phyloP scores from a whole-genome alignment of 768 basidiomycete genomes.

The Grammothele lineata region DNA sequence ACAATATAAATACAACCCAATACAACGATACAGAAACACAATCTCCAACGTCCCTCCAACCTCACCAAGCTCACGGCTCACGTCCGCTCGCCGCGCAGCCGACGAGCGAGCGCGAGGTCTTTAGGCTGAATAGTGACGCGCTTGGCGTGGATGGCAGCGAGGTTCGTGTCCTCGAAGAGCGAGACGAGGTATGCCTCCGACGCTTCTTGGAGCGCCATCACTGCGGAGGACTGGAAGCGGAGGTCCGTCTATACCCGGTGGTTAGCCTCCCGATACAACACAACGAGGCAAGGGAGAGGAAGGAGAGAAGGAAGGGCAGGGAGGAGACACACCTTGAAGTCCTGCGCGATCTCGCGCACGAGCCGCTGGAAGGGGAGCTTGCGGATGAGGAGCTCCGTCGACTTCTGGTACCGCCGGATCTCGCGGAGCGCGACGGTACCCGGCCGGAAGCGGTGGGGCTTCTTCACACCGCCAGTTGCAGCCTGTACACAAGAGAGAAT shows the following conservation, averaged over 20 bases:
- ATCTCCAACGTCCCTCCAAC: no score
- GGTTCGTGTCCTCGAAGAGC: conserved; percentile 44
- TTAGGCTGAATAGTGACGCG: conserved; percentile 54
- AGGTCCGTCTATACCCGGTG: conserved; percentile 40
- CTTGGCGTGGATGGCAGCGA: conserved; percentile 52
- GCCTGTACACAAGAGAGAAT: conserved; percentile 17
- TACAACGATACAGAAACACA: conserved; percentile 14
- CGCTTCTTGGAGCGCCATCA: conserved; percentile 59
- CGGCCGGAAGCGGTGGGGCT: conserved; percentile 39
- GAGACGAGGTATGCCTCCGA: conserved; percentile 44
- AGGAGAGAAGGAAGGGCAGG: neutral
- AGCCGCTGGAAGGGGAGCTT: conserved; percentile 65
- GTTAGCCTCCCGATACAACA: no score
- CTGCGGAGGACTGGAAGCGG: conserved; percentile 63
- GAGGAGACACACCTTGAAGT: conserved; percentile 46
- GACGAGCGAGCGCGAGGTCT: conserved; percentile 46
- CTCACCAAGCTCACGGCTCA: no score
- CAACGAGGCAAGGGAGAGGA: neutral
- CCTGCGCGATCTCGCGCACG: conserved; percentile 61
- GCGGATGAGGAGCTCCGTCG: conserved; percentile 36
- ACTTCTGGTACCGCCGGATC: conserved; percentile 38
- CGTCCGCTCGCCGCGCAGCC: conserved; percentile 43
- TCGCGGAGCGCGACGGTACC: conserved; percentile 36
- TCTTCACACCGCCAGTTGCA: conserved; percentile 65
- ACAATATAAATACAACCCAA: conserved; percentile 18